Base-by-base conservation (phyloP, 1,284 basidiomycete species). In the Cystobasidium pallidum region DNA sequence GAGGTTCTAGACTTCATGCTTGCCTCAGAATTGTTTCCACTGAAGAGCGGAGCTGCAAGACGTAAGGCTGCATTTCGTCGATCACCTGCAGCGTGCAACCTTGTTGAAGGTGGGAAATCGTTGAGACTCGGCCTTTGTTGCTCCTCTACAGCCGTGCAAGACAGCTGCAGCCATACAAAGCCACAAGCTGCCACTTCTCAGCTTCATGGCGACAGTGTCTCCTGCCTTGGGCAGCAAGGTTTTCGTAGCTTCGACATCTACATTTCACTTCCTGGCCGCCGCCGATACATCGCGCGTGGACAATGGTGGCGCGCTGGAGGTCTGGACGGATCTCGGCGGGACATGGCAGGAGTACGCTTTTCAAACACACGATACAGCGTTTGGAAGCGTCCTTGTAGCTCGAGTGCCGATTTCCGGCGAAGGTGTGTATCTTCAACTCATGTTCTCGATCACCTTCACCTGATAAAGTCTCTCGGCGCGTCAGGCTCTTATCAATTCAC, bases 261-360 rank as follows among this genome's bases (percentile, higher is more conserved):
- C 57, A 59, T 57, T 73, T 45, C 72, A 57, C 51, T 49, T 49
- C 43, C 32, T 58, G 65, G 57, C 49, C 17, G n/a, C 55, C 36
- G 24, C 17, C 39, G 49, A 59, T 24, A 32, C 26, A 49, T 21
- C 13, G 4, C 34, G 41, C 32, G 15, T 26, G 11, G 39, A 17
- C 4, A n/a, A 7, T n/a, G 45, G 26, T 24, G 6, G 36, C 28
- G 17, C n/a, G 13, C 66, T 75, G 24, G 61, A 77, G 45, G 45
- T 77, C 0, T 77, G 76, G 76, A 76, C 75, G 17, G 72, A 75
- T 49, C 65, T 76, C 11, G 36, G 66, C 7, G 66, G 66, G 1
- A 8, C 21, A 39, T 76, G 76, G 76, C 39, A 52, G 39, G 73
- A 73, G 26, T 32, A 75, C 62, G 32, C 67, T 0, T 73, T 76